Conservation (phyloP, 2,329 filamentous ascomycete genomes). For the Aspergillus pseudoviridinutans region DNA sequence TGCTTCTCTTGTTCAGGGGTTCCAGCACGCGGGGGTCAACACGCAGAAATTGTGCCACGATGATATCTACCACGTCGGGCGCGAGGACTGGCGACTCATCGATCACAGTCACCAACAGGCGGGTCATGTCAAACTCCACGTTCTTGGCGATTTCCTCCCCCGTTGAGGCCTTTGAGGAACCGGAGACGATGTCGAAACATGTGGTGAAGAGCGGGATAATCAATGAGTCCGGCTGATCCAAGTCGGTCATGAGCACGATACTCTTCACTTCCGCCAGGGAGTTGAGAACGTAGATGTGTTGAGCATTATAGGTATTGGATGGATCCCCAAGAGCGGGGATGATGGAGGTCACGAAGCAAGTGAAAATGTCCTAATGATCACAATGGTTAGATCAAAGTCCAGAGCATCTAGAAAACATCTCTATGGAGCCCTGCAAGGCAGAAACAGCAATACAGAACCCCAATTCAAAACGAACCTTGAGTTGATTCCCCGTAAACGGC, state of each 20-base stretch:
- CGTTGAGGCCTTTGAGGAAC: constrained; percentile 66
- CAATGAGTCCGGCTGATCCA: constrained; percentile 75
- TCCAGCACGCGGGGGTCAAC: constrained; percentile 64
- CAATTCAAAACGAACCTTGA: constrained; percentile 63
- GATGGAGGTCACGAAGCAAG: constrained; percentile 76
- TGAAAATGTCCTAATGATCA: constrained; percentile 75
- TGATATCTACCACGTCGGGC: constrained; percentile 78
- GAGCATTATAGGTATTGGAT: constrained; percentile 82
- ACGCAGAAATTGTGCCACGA: constrained; percentile 92
- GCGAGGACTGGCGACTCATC: constrained; percentile 80
- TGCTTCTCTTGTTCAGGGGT: constrained; percentile 55
- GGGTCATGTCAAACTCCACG: constrained; percentile 87
- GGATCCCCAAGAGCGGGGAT: constrained; percentile 83
- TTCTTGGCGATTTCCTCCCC: constrained; percentile 87
- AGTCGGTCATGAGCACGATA: constrained; percentile 83
- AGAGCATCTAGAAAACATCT: neutral
- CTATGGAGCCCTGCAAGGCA: neutral
- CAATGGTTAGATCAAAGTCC: constrained; percentile 1
- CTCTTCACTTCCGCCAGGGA: constrained; percentile 93
- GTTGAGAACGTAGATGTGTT: constrained; percentile 85
- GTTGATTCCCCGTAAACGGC: constrained; percentile 82
- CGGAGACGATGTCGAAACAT: constrained; percentile 88
- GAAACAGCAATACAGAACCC: neutral
- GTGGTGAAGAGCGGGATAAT: constrained; percentile 77
- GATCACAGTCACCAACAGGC: constrained; percentile 77